Conservation (phyloP, 768 basidiomycete genomes). For the Trametes cingulata region DNA sequence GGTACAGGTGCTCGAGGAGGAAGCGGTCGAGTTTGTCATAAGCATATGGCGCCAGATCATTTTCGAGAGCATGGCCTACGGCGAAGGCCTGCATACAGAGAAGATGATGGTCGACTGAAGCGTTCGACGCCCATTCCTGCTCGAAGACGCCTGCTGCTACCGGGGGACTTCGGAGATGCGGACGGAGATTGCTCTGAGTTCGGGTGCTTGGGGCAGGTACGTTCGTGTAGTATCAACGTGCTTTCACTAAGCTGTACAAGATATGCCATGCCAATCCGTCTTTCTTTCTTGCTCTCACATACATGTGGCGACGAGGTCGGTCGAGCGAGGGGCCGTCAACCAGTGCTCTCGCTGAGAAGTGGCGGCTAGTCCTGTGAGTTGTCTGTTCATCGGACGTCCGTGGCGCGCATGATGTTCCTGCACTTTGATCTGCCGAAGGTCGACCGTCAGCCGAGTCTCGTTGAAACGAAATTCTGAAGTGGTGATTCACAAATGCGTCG, state of each 20-base stretch:
- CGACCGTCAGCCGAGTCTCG: background rate
- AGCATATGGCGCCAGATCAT: conserved; percentile 90
- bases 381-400: conserved; percentile 20
- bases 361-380: conserved; percentile 22
- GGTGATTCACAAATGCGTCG: no score
- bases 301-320: no score
- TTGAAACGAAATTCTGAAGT: no score
- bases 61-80: conserved; percentile 93
- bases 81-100: conserved; percentile 85
- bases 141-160: background rate
- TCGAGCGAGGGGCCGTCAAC: background rate
- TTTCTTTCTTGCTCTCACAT: conserved; percentile 19
- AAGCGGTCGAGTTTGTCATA: conserved; percentile 76
- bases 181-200: conserved; percentile 13
- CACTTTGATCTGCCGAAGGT: conserved; percentile 2
- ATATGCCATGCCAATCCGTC: conserved; percentile 16
- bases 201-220: conserved; percentile 28
- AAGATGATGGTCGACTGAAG: conserved; percentile 74
- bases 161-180: background rate
- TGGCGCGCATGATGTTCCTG: conserved; percentile 15
- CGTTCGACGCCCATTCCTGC: background rate
- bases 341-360: no score
- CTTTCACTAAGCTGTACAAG: conserved; percentile 32
- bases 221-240: conserved; percentile 32
- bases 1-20: conserved; percentile 85